Evolutionary conservation across 345 rosid species (phyloP).

Genomic region (Limnanthes douglasii): DNA sequence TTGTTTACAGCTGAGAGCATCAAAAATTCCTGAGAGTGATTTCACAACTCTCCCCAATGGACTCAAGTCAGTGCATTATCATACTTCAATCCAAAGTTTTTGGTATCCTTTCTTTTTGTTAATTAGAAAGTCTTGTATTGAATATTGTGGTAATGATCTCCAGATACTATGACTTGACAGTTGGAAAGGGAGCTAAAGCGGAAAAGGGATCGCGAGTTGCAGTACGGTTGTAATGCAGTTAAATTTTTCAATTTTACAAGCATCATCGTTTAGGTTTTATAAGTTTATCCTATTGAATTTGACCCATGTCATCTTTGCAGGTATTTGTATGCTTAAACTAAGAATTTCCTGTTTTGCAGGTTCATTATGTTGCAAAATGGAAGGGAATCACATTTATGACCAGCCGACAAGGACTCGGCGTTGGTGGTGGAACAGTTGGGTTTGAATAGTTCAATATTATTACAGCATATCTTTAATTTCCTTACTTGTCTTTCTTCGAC

Average conservation of each 20-base stretch:
- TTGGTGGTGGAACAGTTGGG: constrained; percentile 94
- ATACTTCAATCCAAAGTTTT: constrained; percentile 5
- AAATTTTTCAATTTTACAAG: constrained; percentile 15
- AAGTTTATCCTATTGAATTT: background rate
- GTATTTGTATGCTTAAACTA: background rate
- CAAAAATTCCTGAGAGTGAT: constrained; percentile 79
- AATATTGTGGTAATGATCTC: constrained; percentile 11
- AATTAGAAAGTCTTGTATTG: background rate
- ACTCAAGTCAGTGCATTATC: constrained; percentile 51
- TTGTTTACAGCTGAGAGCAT: constrained; percentile 56
- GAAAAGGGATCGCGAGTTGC: constrained; percentile 96
- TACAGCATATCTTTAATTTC: too few species aligned
- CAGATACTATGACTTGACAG: constrained; percentile 92
- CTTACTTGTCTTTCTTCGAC: too few species aligned
- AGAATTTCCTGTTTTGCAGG: constrained; percentile 17
- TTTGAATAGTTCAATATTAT: too few species aligned
- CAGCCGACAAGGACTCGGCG: constrained; percentile 90
- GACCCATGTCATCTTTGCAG: background rate
- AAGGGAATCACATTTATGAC: constrained; percentile 93
- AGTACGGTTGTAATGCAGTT: constrained; percentile 75
- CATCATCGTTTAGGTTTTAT: background rate
- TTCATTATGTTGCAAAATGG: constrained; percentile 98
- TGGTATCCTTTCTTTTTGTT: background rate
- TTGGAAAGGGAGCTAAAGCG: constrained; percentile 65
- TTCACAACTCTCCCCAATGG: constrained; percentile 74